Evolutionary conservation across 2,329 filamentous ascomycete genomes (phyloP), one percentile per base, ranked within the genome.

Genomic region (Clarireedia monteithiana): DNA sequence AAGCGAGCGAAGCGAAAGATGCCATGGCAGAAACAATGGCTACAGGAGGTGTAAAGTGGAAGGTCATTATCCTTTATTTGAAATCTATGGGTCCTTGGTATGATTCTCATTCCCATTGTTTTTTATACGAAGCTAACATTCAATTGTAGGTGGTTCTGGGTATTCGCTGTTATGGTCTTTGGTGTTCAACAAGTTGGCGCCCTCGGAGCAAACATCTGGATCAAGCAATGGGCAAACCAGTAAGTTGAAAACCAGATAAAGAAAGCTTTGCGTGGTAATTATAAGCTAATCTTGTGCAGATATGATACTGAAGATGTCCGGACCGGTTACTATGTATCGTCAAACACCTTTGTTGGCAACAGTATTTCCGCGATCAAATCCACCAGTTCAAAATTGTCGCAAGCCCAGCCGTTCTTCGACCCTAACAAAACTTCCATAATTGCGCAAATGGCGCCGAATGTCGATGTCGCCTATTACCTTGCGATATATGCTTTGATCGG

Each of bases 161-260:
- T 86, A 48, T 74, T 88, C 38, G 88, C 91, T 20, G 73, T 84
- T 14, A 63, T 84, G 4, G 85, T 91, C 39, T 97, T 99, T 67
- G 78, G 79, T 27, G 74, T 86, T 46, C 91, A 96, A 68, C 94
- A 99, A 69, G 70, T 96, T 36, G 87, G 88, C 4, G 88, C 88
- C 24, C 86, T 97, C 2, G 89, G 87, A 0, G 95, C 91, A 38
- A 96, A 94, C 66, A 73, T 96, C 50, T 99, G 94, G 94, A 95
- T 99, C 65, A 83, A 89, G 64, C 78, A 92, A 69, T 99, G 94
- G 94, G 88, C 92, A 15, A 95, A 96, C 69, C 86, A 94, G 58
- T 97, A 97, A 50, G 53, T 20, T 36, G 10, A 9, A 34, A 34
- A 2, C 12, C 30, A 5, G 10, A 34, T 12, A 34, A 4, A 12